Conservation (phyloP, 768 basidiomycete genomes). For the Phylloporus sp. region DNA sequence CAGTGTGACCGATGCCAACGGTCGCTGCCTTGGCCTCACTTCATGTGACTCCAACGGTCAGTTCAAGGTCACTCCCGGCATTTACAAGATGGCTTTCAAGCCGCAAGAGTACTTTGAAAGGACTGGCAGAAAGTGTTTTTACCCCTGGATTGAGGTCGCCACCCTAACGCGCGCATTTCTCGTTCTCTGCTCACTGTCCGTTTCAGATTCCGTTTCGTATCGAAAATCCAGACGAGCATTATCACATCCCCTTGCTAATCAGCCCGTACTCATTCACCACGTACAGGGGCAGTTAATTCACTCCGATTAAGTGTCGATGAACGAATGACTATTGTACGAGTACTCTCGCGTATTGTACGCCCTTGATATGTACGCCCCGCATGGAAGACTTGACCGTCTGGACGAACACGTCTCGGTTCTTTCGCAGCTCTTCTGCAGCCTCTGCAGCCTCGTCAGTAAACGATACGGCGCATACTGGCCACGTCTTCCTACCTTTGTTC, state of each 20-base stretch:
- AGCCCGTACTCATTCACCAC: constrained; percentile 91
- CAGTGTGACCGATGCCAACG: constrained; percentile 76
- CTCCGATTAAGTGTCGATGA: no score
- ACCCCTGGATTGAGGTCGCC: constrained; percentile 85
- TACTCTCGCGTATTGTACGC: constrained; percentile 77
- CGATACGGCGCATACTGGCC: not conserved
- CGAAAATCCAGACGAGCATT: constrained; percentile 69
- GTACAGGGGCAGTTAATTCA: constrained; percentile 77
- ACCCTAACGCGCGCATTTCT: not conserved
- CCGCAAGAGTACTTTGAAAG: constrained; percentile 76
- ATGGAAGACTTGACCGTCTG: constrained; percentile 84
- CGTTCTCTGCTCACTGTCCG: constrained; percentile 5
- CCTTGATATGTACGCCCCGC: constrained; percentile 74
- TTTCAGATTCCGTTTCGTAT: constrained; percentile 74
- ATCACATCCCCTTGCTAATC: constrained; percentile 88
- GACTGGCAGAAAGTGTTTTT: constrained; percentile 65
- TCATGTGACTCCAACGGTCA: constrained; percentile 43
- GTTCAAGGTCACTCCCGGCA: constrained; percentile 38
- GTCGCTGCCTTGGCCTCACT: constrained; percentile 82
- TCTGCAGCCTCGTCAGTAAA: constrained; percentile 47
- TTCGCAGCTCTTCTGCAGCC: constrained; percentile 90
- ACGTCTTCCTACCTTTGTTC: constrained; percentile 81
- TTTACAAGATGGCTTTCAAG: constrained; percentile 84
- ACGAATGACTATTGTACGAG: constrained; percentile 37
- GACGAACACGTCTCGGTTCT: constrained; percentile 78